A percentile compares a stretch with the other conserved stretches of the same genome.
These are phyloP conservation scores for Kodamaea arcana DNA, from an alignment of 1,139 yeast genomes.

Conservation along the genomic window DNA sequence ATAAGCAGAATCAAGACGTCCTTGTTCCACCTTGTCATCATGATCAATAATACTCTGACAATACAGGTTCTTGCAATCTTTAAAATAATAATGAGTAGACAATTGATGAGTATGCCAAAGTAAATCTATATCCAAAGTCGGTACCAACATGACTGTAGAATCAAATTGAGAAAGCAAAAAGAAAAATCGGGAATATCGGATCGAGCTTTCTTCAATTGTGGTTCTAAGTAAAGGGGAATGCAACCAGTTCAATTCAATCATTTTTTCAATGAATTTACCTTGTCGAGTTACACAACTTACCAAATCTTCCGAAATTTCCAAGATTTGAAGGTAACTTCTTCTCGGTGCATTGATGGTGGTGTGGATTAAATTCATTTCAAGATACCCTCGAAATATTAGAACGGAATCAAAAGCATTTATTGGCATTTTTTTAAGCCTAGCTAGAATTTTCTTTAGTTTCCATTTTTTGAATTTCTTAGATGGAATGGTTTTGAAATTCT, in stretches of 20 bases:
- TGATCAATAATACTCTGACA: slow-evolving; percentile 19
- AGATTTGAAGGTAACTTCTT: not conserved
- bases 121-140: slow-evolving; percentile 34
- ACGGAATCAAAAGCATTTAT: slow-evolving; percentile 1
- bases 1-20: slow-evolving; percentile 18
- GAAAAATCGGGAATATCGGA: slow-evolving; percentile 25
- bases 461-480: not conserved
- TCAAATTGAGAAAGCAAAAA: slow-evolving; percentile 13
- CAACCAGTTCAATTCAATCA: slow-evolving; percentile 29
- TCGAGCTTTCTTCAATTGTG: slow-evolving; percentile 18
- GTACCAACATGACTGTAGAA: slow-evolving; percentile 16
- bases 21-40: slow-evolving; percentile 24
- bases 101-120: slow-evolving; percentile 37
- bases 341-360: slow-evolving; percentile 11
- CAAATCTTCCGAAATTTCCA: slow-evolving; percentile 23
- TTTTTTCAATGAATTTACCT: slow-evolving; percentile 26
- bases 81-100: slow-evolving; percentile 18
- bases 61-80: slow-evolving; percentile 11
- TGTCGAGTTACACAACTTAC: slow-evolving; percentile 33
- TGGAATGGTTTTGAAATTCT: not conserved
- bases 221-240: slow-evolving; percentile 17
- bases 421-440: not conserved
- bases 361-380: slow-evolving; percentile 18
- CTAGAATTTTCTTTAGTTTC: not conserved
- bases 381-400: slow-evolving; percentile 14